A percentile compares a stretch with the other conserved stretches of the same genome.
These are phyloP conservation scores for Aspergillus puulaauensis DNA, from an alignment of 2,329 filamentous ascomycete species.

Conservation along the genomic window DNA sequence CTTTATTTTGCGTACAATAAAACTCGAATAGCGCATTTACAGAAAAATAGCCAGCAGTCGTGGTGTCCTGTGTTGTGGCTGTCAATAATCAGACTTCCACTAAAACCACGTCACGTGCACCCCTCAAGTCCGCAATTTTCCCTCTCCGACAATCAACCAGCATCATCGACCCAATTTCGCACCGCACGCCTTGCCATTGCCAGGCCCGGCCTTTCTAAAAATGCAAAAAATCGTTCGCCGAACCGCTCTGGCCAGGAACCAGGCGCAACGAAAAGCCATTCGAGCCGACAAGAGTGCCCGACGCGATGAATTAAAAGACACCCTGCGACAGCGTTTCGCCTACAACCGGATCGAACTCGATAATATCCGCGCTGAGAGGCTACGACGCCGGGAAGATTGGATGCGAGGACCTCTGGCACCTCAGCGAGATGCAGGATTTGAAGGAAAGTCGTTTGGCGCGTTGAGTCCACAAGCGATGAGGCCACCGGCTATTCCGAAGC, in stretches of 20 bases:
- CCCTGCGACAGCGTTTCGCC: slow-evolving; percentile 28
- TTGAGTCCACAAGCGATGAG: slow-evolving; percentile 40
- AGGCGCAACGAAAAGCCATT: slow-evolving; percentile 51
- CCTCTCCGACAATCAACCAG: slow-evolving; percentile 10
- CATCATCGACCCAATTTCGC: background rate
- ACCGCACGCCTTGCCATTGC: slow-evolving; percentile 27
- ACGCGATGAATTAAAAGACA: slow-evolving; percentile 35
- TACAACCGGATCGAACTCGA: slow-evolving; percentile 35
- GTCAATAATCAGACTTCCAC: background rate
- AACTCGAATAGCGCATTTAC: background rate
- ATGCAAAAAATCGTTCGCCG: slow-evolving; percentile 74
- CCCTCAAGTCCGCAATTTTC: slow-evolving; percentile 21
- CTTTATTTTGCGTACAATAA: background rate
- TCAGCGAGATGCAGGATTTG: slow-evolving; percentile 66
- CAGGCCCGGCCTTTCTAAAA: slow-evolving; percentile 27
- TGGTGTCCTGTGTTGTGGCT: background rate
- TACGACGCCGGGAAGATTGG: slow-evolving; percentile 72
- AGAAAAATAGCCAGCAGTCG: background rate
- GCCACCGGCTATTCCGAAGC: slow-evolving; percentile 41
- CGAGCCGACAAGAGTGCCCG: slow-evolving; percentile 44
- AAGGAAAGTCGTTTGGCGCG: slow-evolving; percentile 60
- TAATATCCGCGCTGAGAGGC: slow-evolving; percentile 50
- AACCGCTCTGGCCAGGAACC: slow-evolving; percentile 65
- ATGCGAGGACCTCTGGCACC: slow-evolving; percentile 75
- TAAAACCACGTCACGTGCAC: background rate